Conservation (phyloP, 306 rosid genomes). For the Castanea mollissima region DNA sequence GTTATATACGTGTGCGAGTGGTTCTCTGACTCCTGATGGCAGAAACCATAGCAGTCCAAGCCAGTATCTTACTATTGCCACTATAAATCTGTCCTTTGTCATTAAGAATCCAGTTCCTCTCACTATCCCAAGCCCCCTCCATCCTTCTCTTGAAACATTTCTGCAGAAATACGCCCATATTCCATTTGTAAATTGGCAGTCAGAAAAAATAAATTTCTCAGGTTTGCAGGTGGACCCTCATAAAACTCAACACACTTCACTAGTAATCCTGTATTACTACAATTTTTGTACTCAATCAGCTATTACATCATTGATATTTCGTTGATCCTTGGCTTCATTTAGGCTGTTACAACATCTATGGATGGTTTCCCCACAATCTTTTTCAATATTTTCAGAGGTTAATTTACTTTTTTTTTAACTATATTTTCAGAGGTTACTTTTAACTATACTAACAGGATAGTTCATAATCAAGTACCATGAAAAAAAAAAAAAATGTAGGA, state of each 20-base stretch:
- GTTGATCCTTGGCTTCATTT: not conserved
- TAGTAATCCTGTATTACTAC: too few relatives aligned
- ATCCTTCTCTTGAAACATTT: not conserved
- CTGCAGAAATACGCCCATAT: not conserved
- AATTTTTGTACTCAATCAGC: too few relatives aligned
- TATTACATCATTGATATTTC: too few relatives aligned
- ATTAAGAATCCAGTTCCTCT: not conserved
- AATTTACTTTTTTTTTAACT: too few relatives aligned
- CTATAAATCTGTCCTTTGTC: not conserved
- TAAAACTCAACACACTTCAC: not conserved
- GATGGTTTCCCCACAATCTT: not conserved
- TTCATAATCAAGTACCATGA: not conserved
- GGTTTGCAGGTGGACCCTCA: not conserved
- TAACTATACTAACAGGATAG: not conserved
- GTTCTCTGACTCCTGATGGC: not conserved
- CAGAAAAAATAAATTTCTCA: not conserved
- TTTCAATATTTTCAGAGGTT: too few relatives aligned
- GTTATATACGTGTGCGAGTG: not conserved
- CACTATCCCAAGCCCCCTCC: not conserved
- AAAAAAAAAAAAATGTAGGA: not conserved
- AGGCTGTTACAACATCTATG: not conserved
- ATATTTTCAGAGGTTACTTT: too few relatives aligned
- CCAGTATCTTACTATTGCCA: not conserved
- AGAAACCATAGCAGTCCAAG: not conserved
- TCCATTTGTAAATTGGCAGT: not conserved